A percentile compares a stretch with the other conserved stretches of the same genome.
These are phyloP conservation scores for Ceratocystis albifundus DNA, from an alignment of 2,329 filamentous ascomycete species.

Conservation along the genomic window DNA sequence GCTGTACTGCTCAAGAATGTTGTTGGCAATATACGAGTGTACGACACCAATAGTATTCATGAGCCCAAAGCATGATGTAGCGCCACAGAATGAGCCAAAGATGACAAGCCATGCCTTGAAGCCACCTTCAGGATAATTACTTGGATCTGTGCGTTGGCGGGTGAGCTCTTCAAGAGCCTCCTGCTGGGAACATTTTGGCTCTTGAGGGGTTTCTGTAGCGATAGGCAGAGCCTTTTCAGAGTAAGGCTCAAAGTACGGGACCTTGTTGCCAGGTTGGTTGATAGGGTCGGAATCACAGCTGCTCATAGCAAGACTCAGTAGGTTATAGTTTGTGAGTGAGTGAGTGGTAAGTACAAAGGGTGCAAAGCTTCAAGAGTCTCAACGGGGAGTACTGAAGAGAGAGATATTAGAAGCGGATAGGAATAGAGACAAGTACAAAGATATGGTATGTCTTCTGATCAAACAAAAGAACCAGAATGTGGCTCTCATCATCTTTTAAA, in stretches of 20 bases:
- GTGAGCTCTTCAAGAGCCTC: constrained; percentile 19
- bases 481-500: constrained; percentile 7
- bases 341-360: neutral
- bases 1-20: constrained; percentile 58
- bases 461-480: neutral
- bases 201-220: neutral
- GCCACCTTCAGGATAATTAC: constrained; percentile 48
- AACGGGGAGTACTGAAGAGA: neutral
- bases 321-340: neutral
- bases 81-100: constrained; percentile 61
- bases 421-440: neutral
- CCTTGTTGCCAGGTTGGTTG: constrained; percentile 9
- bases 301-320: constrained; percentile 8
- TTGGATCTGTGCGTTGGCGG: constrained; percentile 21
- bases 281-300: constrained; percentile 19
- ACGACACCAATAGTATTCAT: constrained; percentile 67
- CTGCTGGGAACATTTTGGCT: constrained; percentile 6
- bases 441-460: neutral
- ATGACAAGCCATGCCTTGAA: constrained; percentile 62
- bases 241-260: constrained; percentile 17
- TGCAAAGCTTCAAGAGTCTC: neutral
- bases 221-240: constrained; percentile 7
- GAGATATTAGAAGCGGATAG: neutral
- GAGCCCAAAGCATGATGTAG: constrained; percentile 58
- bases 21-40: constrained; percentile 60